Conservation (phyloP, 257 asterid genomes). For the Solanum verrucosum region DNA sequence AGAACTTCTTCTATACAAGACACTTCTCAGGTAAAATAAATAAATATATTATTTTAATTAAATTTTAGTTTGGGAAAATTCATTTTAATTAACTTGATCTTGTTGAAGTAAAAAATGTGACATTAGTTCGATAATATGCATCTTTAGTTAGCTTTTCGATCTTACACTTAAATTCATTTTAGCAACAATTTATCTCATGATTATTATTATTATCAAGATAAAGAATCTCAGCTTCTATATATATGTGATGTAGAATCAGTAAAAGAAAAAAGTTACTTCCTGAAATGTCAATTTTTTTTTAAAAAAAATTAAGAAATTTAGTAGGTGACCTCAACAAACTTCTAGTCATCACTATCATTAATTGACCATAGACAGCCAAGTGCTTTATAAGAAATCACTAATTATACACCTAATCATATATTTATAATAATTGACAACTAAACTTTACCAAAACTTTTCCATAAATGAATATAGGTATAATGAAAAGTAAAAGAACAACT, state of each 20-base stretch:
- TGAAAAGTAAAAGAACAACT: background rate
- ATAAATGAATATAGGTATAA: background rate
- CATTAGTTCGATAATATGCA: background rate
- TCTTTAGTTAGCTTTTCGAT: too few species aligned
- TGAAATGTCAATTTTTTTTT: background rate
- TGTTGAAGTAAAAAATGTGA: background rate
- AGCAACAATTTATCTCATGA: background rate
- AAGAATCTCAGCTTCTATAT: too few species aligned
- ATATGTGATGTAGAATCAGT: too few species aligned
- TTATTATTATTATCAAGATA: background rate
- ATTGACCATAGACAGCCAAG: background rate
- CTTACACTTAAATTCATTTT: too few species aligned
- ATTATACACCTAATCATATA: background rate
- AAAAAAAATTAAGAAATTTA: background rate
- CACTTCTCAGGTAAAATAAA: constrained; percentile 49
- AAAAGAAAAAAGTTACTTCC: too few species aligned
- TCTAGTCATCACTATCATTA: background rate
- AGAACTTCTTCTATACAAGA: constrained; percentile 70
- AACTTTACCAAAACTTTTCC: background rate
- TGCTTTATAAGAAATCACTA: background rate
- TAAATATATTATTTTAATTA: too few species aligned
- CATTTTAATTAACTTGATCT: background rate
- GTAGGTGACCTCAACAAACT: background rate
- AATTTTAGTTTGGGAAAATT: too few species aligned
- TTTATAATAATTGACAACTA: background rate